A percentile compares a stretch with the other conserved stretches of the same genome.
These are phyloP conservation scores for Kitagawia praeruptora DNA, from an alignment of 129 eudicot genomes.

Conservation along the genomic window DNA sequence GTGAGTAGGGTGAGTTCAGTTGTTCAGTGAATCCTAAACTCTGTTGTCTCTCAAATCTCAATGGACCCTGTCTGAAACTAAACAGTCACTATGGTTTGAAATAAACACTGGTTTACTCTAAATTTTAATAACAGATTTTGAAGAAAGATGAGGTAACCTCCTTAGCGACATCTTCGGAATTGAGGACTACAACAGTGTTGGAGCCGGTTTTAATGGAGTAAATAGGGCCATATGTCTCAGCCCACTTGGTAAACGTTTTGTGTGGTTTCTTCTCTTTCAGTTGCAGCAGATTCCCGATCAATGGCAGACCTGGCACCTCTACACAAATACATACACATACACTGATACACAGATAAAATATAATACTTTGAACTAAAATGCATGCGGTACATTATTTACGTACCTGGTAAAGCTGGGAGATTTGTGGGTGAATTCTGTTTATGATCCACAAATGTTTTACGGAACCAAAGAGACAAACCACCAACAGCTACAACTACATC, in stretches of 20 bases:
- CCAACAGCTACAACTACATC: not conserved
- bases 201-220: constrained; percentile 69
- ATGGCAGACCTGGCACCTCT: constrained; percentile 40
- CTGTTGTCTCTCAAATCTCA: too few species aligned
- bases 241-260: constrained; percentile 66
- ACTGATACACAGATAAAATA: not conserved
- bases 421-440: not conserved
- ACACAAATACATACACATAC: not conserved
- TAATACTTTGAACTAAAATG: not conserved
- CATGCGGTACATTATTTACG: not conserved
- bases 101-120: too few species aligned
- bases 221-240: constrained; percentile 71
- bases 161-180: constrained; percentile 35
- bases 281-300: constrained; percentile 37
- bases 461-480: not conserved
- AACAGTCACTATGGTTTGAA: not conserved
- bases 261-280: constrained; percentile 52
- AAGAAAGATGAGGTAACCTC: constrained; percentile 4
- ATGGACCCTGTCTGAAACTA: not conserved
- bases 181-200: constrained; percentile 50
- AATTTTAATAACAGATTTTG: not conserved
- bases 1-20: too few species aligned
- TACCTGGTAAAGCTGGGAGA: constrained; percentile 12
- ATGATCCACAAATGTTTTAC: not conserved
- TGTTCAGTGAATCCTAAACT: too few species aligned